Evolutionary conservation across 78 protist species (phyloP).

Genomic region (Chrysochromulina parva): DNA sequence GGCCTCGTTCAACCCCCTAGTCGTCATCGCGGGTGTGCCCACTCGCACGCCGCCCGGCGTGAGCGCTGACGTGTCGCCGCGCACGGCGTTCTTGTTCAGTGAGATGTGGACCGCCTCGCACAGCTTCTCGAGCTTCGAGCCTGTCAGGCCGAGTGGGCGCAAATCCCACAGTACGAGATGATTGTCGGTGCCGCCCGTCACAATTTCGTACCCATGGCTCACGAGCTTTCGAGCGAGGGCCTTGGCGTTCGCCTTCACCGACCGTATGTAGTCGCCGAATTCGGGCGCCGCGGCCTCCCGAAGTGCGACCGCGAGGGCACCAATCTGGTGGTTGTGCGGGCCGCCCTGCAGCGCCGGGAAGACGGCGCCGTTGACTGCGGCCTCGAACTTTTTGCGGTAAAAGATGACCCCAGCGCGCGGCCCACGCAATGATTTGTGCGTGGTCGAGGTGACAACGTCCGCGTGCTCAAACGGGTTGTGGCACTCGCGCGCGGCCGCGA

Average conservation of each 20-base stretch:
- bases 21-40: slow-evolving; percentile 95
- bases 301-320: slow-evolving; percentile 93
- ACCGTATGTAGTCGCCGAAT: slow-evolving; percentile 82
- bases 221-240: slow-evolving; percentile 79
- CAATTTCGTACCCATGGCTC: slow-evolving; percentile 84
- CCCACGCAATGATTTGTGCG: slow-evolving; percentile 99
- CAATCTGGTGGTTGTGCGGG: slow-evolving; percentile 98
- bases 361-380: slow-evolving; percentile 72
- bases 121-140: slow-evolving; percentile 90
- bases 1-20: slow-evolving; percentile 86
- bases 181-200: slow-evolving; percentile 97
- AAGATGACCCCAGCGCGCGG: slow-evolving; percentile 99
- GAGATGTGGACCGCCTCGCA: slow-evolving; percentile 85
- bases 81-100: slow-evolving; percentile 96
- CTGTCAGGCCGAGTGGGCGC: slow-evolving; percentile 69
- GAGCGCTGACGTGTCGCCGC: slow-evolving; percentile 90
- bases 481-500: slow-evolving; percentile 87
- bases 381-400: slow-evolving; percentile 76
- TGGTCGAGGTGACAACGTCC: slow-evolving; percentile 99
- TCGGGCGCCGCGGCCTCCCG: slow-evolving; percentile 78
- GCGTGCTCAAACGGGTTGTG: slow-evolving; percentile 84
- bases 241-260: slow-evolving; percentile 79
- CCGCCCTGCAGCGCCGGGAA: slow-evolving; percentile 98
- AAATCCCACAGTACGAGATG: slow-evolving; percentile 75
- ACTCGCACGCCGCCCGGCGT: slow-evolving; percentile 70